Evolutionary conservation across 371 early-diverging fungal genomes (phyloP).

Genomic region (Mucor lusitanicus): DNA sequence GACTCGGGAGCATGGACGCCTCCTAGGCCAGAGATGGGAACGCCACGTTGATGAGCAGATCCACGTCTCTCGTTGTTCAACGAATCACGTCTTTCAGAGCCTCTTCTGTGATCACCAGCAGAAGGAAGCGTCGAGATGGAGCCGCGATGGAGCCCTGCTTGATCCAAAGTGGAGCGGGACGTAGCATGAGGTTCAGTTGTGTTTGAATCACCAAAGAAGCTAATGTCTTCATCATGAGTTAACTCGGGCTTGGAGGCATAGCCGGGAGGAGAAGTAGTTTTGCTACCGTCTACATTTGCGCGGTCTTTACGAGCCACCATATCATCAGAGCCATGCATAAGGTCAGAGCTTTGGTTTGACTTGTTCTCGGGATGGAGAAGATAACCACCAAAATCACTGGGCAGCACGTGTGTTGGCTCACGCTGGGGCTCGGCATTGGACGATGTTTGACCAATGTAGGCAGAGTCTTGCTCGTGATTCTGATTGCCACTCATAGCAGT

Average conservation of each 20-base stretch:
- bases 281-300: neutral
- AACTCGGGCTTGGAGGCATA: neutral
- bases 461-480: conserved; percentile 15
- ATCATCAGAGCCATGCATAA: conserved; percentile 11
- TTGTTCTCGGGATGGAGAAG: neutral
- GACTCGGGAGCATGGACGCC: neutral
- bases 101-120: conserved; percentile 7
- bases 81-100: neutral
- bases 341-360: conserved; percentile 8
- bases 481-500: neutral
- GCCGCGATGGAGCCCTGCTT: conserved; percentile 20
- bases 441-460: conserved; percentile 5
- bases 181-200: neutral
- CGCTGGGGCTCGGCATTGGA: conserved; percentile 15
- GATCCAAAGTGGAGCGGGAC: conserved; percentile 19
- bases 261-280: neutral
- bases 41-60: neutral
- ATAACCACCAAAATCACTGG: conserved; percentile 1
- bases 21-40: neutral
- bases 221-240: conserved; percentile 10
- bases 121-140: conserved; percentile 15
- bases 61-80: neutral
- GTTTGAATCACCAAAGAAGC: conserved; percentile 25
- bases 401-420: neutral
- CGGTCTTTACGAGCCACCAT: conserved; percentile 4